These are phyloP conservation scores for Erysimum cheiri DNA, from an alignment of 441 rosid genomes.

Conservation along the genomic window DNA sequence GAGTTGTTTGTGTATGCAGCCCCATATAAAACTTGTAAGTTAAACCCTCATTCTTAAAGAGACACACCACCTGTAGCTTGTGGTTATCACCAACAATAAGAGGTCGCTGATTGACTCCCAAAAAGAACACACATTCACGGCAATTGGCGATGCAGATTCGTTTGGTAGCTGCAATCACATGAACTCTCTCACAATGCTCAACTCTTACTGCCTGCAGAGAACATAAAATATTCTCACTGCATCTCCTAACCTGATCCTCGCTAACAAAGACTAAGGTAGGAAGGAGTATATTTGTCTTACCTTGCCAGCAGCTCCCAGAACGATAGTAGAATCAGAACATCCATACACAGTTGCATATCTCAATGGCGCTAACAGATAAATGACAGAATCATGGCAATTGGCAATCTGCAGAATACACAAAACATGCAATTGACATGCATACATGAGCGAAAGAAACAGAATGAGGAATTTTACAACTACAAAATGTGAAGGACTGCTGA, in stretches of 20 bases:
- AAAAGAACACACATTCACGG: constrained; percentile 94
- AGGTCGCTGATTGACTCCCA: constrained; percentile 98
- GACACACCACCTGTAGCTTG: constrained; percentile 79
- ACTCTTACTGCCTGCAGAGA: constrained; percentile 81
- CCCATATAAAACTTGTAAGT: neutral
- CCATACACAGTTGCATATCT: constrained; percentile 93
- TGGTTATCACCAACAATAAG: constrained; percentile 98
- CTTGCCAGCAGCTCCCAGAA: constrained; percentile 99
- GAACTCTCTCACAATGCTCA: constrained; percentile 99
- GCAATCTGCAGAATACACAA: constrained; percentile 63
- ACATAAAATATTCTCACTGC: constrained; percentile 9
- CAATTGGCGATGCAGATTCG: constrained; percentile 95
- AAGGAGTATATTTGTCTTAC: constrained; percentile 47
- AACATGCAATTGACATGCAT: constrained; percentile 20
- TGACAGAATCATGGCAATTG: constrained; percentile 95
- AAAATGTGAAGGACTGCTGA: neutral
- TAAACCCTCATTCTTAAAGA: neutral
- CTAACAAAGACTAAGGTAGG: constrained; percentile 6
- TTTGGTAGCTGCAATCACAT: constrained; percentile 87
- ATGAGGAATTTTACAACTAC: neutral
- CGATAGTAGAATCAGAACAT: constrained; percentile 94
- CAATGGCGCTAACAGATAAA: constrained; percentile 91
- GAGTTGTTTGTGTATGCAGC: neutral
- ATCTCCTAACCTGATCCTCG: neutral
- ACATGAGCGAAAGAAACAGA: neutral